Base-by-base conservation (phyloP, 352 stramenopile genomes). In the Peronospora tabacina region DNA sequence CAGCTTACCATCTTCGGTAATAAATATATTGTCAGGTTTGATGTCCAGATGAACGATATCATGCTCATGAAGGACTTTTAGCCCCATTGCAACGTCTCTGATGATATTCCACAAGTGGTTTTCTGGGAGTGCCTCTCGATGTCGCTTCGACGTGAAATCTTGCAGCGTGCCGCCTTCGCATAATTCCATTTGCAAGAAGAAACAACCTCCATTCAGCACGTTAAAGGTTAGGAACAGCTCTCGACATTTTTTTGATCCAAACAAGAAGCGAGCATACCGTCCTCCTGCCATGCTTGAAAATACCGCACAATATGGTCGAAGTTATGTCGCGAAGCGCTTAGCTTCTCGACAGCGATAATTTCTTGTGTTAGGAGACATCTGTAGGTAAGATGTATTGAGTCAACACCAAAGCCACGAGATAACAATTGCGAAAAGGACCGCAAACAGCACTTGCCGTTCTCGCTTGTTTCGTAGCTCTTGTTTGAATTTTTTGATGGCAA, bases 21-120 rank as follows among this genome's bases (percentile, higher is more conserved):
- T 81, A 56, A 98, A 96, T 43, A 98, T 86, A 56, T 98, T 98
- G n/a, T 93, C 90, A 10, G 94, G 92, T 59, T 98, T 98, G 54
- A 98, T 90, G 56, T 98, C 95, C 38, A 97, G 72, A 55, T 98
- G 95, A 15, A 98, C 87, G 26, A 98, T 79, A 0, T 72, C 59
- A 42, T 94, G 72, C 1, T 73, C 75, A 65, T 97, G 90, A 6
- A 98, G 81, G 15, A 95, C 81, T 30, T 76, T 72, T 5, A 98
- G 66, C 19, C 87, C 94, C 17, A 62, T 58, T 19, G 72, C 63
- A 42, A 93, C 52, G 32, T 95, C 73, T 30, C 68, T 55, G n/a
- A 93, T 38, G 13, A 96, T 82, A 17, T 56, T 63, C 85, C 85
- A 96, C 19, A 94, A 19, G 13, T 66, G 65, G 1, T 68, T 50